A percentile compares a stretch with the other conserved stretches of the same genome.
Conservation (phyloP, 2,329 filamentous ascomycete genomes). For the Stachybotrys echinatus region DNA sequence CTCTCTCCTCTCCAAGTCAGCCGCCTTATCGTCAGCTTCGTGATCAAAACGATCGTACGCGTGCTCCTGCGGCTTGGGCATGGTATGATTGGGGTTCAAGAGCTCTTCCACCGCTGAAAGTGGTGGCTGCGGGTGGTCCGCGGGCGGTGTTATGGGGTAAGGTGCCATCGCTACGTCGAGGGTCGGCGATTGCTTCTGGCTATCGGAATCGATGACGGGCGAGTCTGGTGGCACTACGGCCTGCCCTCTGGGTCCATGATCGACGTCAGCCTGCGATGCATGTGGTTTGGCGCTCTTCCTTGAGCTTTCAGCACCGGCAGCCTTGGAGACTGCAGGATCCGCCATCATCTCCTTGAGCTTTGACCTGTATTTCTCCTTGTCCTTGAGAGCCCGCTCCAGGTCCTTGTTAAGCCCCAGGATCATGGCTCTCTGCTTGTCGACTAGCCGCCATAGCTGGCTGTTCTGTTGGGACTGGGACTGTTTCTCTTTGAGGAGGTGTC, state of each 20-base stretch:
- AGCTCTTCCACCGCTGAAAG: conserved; percentile 42
- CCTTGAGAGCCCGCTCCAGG: conserved; percentile 81
- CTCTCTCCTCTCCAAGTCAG: conserved; percentile 39
- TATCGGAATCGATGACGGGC: conserved; percentile 44
- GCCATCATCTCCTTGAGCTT: conserved; percentile 74
- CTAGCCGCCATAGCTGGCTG: conserved; percentile 85
- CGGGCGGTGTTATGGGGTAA: conserved; percentile 60
- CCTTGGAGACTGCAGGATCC: conserved; percentile 25
- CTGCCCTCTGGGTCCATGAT: conserved; percentile 9
- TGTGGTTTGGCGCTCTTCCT: conserved; percentile 4
- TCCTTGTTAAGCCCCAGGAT: conserved; percentile 93
- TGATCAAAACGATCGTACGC: conserved; percentile 51
- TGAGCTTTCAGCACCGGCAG: conserved; percentile 14
- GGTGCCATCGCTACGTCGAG: conserved; percentile 54
- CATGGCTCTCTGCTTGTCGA: conserved; percentile 94
- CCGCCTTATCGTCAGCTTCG: conserved; percentile 45
- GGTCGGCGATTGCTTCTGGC: conserved; percentile 47
- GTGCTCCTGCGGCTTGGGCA: conserved; percentile 58
- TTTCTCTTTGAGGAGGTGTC: conserved; percentile 87
- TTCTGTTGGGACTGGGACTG: conserved; percentile 85
- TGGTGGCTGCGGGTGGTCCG: conserved; percentile 38
- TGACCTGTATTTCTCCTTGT: conserved; percentile 89
- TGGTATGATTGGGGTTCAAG: conserved; percentile 50
- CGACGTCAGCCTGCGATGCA: background rate
- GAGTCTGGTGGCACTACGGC: conserved; percentile 32